phyloP scores from a whole-genome alignment of 148 eudicot genomes.

The Amaranthus palmeri region DNA sequence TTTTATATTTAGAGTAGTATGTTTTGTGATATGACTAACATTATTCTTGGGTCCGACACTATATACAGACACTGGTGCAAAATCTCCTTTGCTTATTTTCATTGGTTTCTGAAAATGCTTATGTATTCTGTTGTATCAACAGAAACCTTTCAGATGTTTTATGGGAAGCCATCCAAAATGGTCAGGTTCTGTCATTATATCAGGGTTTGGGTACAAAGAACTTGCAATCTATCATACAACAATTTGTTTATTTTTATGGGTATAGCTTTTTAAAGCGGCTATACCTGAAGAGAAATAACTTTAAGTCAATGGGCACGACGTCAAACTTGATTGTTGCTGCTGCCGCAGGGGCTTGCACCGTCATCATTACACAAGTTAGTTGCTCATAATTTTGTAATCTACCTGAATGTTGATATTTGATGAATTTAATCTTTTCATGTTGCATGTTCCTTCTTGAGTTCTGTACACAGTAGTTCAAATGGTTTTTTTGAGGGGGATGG shows the following conservation, averaged over 20 bases:
- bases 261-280: slow-evolving; percentile 88
- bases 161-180: slow-evolving; percentile 71
- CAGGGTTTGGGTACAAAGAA: slow-evolving; percentile 96
- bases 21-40: too few species aligned
- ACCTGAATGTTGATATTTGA: background rate
- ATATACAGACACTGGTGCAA: background rate
- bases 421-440: background rate
- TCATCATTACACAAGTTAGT: slow-evolving; percentile 70
- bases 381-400: background rate
- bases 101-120: background rate
- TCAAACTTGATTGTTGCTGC: slow-evolving; percentile 87
- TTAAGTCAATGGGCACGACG: slow-evolving; percentile 70
- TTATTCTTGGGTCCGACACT: too few species aligned
- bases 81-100: background rate
- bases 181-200: slow-evolving; percentile 70
- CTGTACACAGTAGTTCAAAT: background rate
- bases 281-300: slow-evolving; percentile 63
- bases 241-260: slow-evolving; percentile 85
- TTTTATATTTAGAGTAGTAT: too few species aligned
- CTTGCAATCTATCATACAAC: slow-evolving; percentile 72
- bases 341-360: slow-evolving; percentile 87
- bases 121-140: slow-evolving; percentile 27
- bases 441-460: background rate
- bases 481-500: too few species aligned
- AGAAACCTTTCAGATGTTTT: slow-evolving; percentile 83